Base-by-base conservation (phyloP, 106 monocot species). In the Dioscorea dumetorum region DNA sequence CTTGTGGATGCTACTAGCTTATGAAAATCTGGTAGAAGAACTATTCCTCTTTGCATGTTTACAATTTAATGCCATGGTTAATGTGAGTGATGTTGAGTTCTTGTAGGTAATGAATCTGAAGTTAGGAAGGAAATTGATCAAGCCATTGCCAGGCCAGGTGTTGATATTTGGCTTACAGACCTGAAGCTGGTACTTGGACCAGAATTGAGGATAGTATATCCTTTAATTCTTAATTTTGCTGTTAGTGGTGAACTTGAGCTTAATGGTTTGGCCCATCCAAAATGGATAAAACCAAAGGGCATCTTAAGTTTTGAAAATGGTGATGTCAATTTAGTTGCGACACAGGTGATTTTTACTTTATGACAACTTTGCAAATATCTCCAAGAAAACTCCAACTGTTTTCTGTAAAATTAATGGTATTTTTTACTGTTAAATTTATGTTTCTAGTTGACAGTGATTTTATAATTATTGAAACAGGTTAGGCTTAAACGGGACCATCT, bases 221-320 rank as follows among this genome's bases (percentile, higher is more conserved):
- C 99, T 65, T 70, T 99, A 70, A 93, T 99, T 72, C 87, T 99
- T 54, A 99, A 90, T 52, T 99, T 99, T 70, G 92, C 87, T 72
- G 99, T 93, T 60, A 99, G 93, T 73, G 99, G 99, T n/a, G 99
- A 88, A 56, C 85, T 99, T 53, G 99, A 93, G 76, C 87, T 93
- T 61, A 82, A 99, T 78, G 99, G 99, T 57, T 67, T 85, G 73
- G 93, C 85, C 64, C 84, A 80, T 78, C 92, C 84, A 28, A 87
- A 93, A 75, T 81, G 66, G 41, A 87, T 99, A 72, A 89, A 72
- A 58, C 99, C 99, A 21, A 99, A 75, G 69, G 99, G 99, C 34
- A 63, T 85, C 61, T 83, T 99, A 65, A 87, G 82, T 23, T 99
- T 99, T 81, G 99, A 99, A 81, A 99, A 92, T 77, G 99, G 99